These are phyloP conservation scores for Penicillium sp. DNA, from an alignment of 2,329 filamentous ascomycete genomes.

Conservation along the genomic window DNA sequence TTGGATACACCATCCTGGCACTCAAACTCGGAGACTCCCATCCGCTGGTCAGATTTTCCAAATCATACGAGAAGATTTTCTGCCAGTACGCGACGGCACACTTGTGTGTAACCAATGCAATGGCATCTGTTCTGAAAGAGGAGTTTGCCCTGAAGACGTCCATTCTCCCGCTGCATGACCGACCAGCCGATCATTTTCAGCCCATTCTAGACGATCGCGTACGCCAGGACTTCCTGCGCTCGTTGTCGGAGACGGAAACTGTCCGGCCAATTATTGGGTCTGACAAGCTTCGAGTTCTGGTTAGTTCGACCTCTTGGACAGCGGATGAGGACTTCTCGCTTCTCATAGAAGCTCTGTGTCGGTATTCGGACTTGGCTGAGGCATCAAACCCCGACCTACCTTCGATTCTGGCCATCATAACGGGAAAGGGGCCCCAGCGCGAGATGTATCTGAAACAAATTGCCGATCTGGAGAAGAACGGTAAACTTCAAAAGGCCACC, in stretches of 20 bases:
- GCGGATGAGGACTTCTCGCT: constrained; percentile 90
- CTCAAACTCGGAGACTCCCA: constrained; percentile 56
- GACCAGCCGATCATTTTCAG: constrained; percentile 72
- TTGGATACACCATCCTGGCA: constrained; percentile 85
- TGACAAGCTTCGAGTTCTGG: too few species aligned
- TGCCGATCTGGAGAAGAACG: constrained; percentile 49
- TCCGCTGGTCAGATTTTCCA: constrained; percentile 67
- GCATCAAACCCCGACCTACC: constrained; percentile 47
- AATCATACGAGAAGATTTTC: constrained; percentile 66
- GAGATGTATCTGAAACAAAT: constrained; percentile 64
- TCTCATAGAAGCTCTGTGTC: constrained; percentile 69
- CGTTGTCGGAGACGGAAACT: constrained; percentile 37
- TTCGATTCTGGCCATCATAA: constrained; percentile 76
- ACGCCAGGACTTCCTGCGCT: too few species aligned
- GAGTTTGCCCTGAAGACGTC: constrained; percentile 62
- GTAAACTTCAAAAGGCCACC: constrained; percentile 59
- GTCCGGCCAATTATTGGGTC: too few species aligned
- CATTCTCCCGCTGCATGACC: constrained; percentile 69
- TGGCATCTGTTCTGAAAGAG: constrained; percentile 62
- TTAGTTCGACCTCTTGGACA: constrained; percentile 96
- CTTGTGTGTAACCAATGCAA: constrained; percentile 81
- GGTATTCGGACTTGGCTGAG: constrained; percentile 54
- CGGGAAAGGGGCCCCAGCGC: constrained; percentile 82
- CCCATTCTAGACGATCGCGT: constrained; percentile 59
- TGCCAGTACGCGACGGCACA: constrained; percentile 63